Base-by-base conservation (phyloP, 192 early-diverging fungal species). In the Podila clonocystis region DNA sequence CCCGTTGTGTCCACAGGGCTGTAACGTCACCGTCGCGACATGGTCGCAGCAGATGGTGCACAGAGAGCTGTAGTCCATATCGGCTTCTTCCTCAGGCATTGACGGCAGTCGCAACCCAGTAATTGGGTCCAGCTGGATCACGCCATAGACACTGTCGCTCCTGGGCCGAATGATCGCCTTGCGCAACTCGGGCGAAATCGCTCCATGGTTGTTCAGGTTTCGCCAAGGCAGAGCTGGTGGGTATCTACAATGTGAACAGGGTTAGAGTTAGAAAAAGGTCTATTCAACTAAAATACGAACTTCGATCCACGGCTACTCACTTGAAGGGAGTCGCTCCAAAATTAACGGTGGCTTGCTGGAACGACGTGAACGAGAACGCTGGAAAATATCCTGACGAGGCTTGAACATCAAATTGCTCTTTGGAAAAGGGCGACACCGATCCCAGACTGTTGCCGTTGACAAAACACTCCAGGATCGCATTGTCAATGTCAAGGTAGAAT, bases 371-470 rank as follows among this genome's bases (percentile, higher is more conserved):
- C 6, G 92, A 93, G 19, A 92, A 78, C 8, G 94, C 93, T 5
- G 94, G 94, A 67, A 85, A 95, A 75, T 84, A 74, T 20, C 88
- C 87, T 9, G 61, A 67, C 69, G 62, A 63, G 9, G 76, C 83
- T n/a, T 82, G 76, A 28, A 73, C 60, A 22, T 61, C 50, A 30
- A 87, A 86, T 26, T 73, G 71, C 8, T 82, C 72, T n/a, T 48
- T 62, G 3, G 45, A 70, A 20, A 87, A 69, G 17, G 83, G 74
- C 9, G 72, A 62, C 0, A 89, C 89, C 12, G 91, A 58, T 2
- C 94, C 94, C 49, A 95, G 64, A 68, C 85, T 78, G 24, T 61
- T 74, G n/a, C 94, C 94, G 64, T 96, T 95, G 24, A 85, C 67
- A 66, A 88, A 86, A 60, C 85, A 95, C 22, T 90, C 87, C 63